Base-by-base conservation (phyloP, 441 rosid species). In the Gossypium lobatum region DNA sequence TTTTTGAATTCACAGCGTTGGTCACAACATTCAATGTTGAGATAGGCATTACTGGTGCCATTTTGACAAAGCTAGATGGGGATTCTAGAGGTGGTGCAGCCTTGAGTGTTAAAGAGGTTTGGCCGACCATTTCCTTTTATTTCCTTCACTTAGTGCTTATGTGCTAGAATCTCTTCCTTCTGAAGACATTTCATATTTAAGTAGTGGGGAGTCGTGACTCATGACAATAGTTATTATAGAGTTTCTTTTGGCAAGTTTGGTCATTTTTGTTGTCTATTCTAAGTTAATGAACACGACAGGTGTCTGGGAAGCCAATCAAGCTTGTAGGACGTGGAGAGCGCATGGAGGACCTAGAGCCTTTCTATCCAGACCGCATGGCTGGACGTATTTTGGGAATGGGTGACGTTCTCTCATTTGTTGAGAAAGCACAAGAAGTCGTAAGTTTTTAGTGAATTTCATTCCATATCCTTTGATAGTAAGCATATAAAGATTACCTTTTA, bases 71-170 rank as follows among this genome's bases (percentile, higher is more conserved):
- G 91, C 84, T 95, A 76, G 99, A 95, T 71, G 98, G 99, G 18
- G 99, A 95, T 82, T 95, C 99, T 74, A 89, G 99, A 89, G 99
- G 98, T 76, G 98, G 99, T 71, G 98, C 99, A 73, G 99, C 99
- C 76, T 82, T 95, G 80, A 93, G 99, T 83, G 98, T 95, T 61
- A 93, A 93, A 83, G 99, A 95, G 98, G 98, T 93, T 71, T 67
- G 88, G 31, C 39, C 54, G 72, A 18, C 59, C 70, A 21, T 77
- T 59, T 13, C 55, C 67, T 60, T 46, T 53, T n/a, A n/a, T 73
- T 66, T 76, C 39, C 58, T 9, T 73, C 26, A 11, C 59, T 46
- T 60, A 45, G 14, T 46, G 55, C 57, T 64, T 69, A 28, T 72
- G 42, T 60, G 52, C 63, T 71, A 28, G 20, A 18, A 3, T 58